Percentiles rank a stretch among this genome's conserved stretches.
Evolutionary conservation across 345 rosid species (phyloP).

Genomic region (Kandelia obovata): DNA sequence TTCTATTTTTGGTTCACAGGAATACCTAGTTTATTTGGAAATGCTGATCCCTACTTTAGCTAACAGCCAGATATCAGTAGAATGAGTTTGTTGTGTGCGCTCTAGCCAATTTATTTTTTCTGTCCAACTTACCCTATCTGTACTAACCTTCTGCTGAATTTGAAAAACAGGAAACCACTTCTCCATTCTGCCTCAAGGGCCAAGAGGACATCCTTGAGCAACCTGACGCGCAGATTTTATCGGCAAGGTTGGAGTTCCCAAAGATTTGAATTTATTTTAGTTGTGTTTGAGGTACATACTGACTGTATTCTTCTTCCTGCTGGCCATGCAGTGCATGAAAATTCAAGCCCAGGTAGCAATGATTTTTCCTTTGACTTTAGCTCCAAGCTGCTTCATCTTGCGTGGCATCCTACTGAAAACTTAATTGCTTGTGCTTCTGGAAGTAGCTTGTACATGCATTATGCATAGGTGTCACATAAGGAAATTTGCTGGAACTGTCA

Average conservation of each 20-base stretch:
- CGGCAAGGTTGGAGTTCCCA: constrained; percentile 38
- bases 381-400: constrained; percentile 51
- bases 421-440: constrained; percentile 58
- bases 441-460: constrained; percentile 54
- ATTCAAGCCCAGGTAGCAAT: constrained; percentile 19
- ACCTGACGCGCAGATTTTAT: constrained; percentile 51
- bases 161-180: constrained; percentile 37
- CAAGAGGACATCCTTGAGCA: constrained; percentile 58
- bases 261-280: neutral
- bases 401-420: constrained; percentile 57
- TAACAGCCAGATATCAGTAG: no score
- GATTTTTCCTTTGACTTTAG: constrained; percentile 33
- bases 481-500: neutral
- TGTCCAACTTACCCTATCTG: constrained; percentile 1
- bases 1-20: no score
- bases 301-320: neutral
- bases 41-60: no score
- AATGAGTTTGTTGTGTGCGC: no score
- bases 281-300: neutral
- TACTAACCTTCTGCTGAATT: neutral
- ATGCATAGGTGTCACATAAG: constrained; percentile 27
- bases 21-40: no score
- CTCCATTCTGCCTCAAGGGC: constrained; percentile 35
- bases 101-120: no score
- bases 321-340: constrained; percentile 34